Evolutionary conservation across 805 yeast genomes (phyloP).

Genomic region (Yamadazyma sp.): DNA sequence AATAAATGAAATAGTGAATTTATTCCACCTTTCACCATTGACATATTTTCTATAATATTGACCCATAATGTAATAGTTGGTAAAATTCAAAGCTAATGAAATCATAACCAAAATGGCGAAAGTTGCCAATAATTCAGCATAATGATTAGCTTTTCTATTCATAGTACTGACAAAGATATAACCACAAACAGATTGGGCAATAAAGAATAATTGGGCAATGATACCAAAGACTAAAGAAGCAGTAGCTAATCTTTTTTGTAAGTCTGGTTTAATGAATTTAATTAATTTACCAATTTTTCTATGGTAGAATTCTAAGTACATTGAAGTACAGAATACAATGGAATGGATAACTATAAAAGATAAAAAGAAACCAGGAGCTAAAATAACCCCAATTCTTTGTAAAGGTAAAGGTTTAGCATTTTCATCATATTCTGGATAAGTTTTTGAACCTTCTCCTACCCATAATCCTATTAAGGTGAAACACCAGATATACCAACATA

Average conservation of each 20-base stretch:
- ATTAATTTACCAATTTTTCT: slow-evolving; percentile 27
- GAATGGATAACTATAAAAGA: slow-evolving; percentile 21
- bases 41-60: slow-evolving; percentile 26
- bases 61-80: slow-evolving; percentile 28
- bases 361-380: slow-evolving; percentile 21
- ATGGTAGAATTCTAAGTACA: slow-evolving; percentile 26
- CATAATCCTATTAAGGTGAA: slow-evolving; percentile 21
- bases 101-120: slow-evolving; percentile 24
- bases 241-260: slow-evolving; percentile 23
- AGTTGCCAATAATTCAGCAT: slow-evolving; percentile 21
- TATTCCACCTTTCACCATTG: slow-evolving; percentile 27
- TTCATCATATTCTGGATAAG: slow-evolving; percentile 22
- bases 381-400: slow-evolving; percentile 23
- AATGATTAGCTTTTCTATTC: slow-evolving; percentile 16
- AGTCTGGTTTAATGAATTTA: slow-evolving; percentile 22
- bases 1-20: slow-evolving; percentile 25
- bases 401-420: slow-evolving; percentile 20
- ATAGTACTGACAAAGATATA: slow-evolving; percentile 16
- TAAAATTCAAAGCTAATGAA: slow-evolving; percentile 23
- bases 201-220: slow-evolving; percentile 20
- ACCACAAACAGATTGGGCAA: slow-evolving; percentile 17
- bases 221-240: slow-evolving; percentile 22
- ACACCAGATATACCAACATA: slow-evolving; percentile 23
- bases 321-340: slow-evolving; percentile 19
- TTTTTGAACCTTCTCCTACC: slow-evolving; percentile 18